phyloP scores from a whole-genome alignment of 495 filamentous ascomycete species.

The Neurospora sp. region DNA sequence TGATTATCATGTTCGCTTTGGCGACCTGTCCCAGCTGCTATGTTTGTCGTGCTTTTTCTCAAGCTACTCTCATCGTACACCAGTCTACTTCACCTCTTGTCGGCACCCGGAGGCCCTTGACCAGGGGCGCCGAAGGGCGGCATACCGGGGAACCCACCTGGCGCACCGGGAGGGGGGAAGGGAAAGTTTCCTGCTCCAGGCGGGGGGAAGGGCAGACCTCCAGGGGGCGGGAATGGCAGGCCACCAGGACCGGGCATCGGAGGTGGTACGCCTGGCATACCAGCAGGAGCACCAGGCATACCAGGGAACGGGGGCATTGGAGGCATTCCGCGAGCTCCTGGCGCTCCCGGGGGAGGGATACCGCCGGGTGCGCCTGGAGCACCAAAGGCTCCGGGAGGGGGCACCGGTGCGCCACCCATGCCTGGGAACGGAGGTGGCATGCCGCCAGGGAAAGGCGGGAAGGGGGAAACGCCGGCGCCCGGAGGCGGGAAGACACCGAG shows the following conservation, averaged over 20 bases:
- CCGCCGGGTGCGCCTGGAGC: conserved; percentile 39
- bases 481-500: conserved; percentile 20
- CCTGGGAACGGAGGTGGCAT: conserved; percentile 30
- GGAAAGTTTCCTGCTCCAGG: conserved; percentile 26
- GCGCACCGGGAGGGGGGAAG: conserved; percentile 18
- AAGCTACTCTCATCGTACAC: not conserved
- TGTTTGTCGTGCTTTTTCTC: not conserved
- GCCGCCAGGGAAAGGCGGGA: conserved; percentile 17
- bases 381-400: conserved; percentile 28
- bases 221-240: conserved; percentile 57
- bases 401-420: conserved; percentile 19
- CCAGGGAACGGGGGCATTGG: conserved; percentile 55
- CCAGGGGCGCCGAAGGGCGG: conserved; percentile 19
- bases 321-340: conserved; percentile 46
- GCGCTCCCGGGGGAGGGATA: conserved; percentile 31
- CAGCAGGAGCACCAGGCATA: conserved; percentile 33
- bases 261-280: conserved; percentile 6
- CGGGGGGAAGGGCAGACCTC: conserved; percentile 26
- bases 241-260: conserved; percentile 27
- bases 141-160: conserved; percentile 23
- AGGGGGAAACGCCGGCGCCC: conserved; percentile 9
- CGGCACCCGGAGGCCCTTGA: conserved; percentile 10
- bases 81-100: conserved; percentile 11
- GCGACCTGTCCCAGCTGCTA: not conserved
- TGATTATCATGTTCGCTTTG: not conserved